Base-by-base conservation (phyloP, 148 eudicot species). In the Dianthus caryophyllus region DNA sequence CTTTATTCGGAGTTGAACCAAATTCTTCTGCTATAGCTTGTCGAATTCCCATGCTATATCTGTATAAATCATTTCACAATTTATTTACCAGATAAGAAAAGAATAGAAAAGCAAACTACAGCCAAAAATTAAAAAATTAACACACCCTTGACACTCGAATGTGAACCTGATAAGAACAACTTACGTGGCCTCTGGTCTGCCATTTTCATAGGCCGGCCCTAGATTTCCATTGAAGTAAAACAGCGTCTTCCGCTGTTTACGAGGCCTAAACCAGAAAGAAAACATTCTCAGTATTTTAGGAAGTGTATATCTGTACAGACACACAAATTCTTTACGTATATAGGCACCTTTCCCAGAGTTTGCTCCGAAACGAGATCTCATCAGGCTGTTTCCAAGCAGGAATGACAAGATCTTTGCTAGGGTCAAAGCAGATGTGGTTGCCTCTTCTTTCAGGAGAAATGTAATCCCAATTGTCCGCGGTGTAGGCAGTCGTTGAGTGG, bases 11-110 rank as follows among this genome's bases (percentile, higher is more conserved):
- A 73, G 52, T 82, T 38, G 98, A 94, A 43, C 96, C 88, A 77
- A 94, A 94, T 77, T 94, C 92, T 59, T 84, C 87, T 21, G 88
- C 98, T 52, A 94, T 70, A 66, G 81, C 87, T 75, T 88, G 98
- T 80, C 98, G 84, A 51, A 90, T 90, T 50, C 98, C 98, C 97
- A 94, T 86, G 81, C 98, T 94, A 79, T 94, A 94, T 61, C 98
- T 94, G 88, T 62, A 82, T 52, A 52, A 54, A 39, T n/a, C 51
- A 24, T 38, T 27, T 57, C 41, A 27, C 46, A 38, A 8, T 27
- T 49, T 27, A 66, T 14, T 48, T 25, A 73, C 12, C 44, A 50
- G 50, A 44, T 27, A 39, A 39, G 30, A 46, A 20, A 14, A 16
- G 15, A 1, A 20, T 10, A 36, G 22, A 27, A 53, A 50, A 41